phyloP scores from a whole-genome alignment of 257 asterid species.

The Leonotis leonurus region DNA sequence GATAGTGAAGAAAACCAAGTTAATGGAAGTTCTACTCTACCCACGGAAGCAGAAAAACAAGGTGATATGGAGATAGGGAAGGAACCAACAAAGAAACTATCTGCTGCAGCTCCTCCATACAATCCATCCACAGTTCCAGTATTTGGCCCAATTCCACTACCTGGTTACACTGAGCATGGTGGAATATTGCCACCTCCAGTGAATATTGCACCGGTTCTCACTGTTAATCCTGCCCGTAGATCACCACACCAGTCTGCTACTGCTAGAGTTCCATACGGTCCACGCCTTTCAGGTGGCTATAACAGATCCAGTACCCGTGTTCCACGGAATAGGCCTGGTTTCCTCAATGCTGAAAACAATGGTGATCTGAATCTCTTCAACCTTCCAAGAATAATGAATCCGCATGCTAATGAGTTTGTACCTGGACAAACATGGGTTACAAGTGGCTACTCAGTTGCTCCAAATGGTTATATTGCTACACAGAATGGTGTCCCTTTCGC shows the following conservation, averaged over 20 bases:
- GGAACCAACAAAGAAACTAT: constrained; percentile 61
- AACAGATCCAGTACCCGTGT: constrained; percentile 54
- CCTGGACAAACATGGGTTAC: constrained; percentile 76
- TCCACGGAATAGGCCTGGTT: constrained; percentile 54
- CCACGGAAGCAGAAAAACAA: constrained; percentile 45
- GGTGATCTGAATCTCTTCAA: constrained; percentile 43
- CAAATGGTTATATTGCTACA: constrained; percentile 53
- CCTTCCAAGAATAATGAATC: constrained; percentile 60
- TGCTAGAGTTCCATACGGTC: constrained; percentile 73
- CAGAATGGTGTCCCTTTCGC: constrained; percentile 35
- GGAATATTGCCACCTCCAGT: constrained; percentile 70
- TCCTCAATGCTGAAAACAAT: constrained; percentile 43
- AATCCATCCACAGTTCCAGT: constrained; percentile 54
- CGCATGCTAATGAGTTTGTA: constrained; percentile 72
- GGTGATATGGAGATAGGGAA: constrained; percentile 44
- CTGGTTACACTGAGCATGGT: constrained; percentile 57
- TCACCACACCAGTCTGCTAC: constrained; percentile 81
- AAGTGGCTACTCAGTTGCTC: constrained; percentile 47
- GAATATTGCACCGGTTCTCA: constrained; percentile 46
- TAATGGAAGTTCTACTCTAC: constrained; percentile 19
- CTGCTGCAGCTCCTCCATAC: constrained; percentile 85
- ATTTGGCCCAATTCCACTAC: constrained; percentile 48
- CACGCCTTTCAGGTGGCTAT: constrained; percentile 69
- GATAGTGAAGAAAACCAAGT: constrained; percentile 29
- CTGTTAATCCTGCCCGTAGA: constrained; percentile 58